Conservation (phyloP, 257 asterid species). For the Sherardia arvensis region DNA sequence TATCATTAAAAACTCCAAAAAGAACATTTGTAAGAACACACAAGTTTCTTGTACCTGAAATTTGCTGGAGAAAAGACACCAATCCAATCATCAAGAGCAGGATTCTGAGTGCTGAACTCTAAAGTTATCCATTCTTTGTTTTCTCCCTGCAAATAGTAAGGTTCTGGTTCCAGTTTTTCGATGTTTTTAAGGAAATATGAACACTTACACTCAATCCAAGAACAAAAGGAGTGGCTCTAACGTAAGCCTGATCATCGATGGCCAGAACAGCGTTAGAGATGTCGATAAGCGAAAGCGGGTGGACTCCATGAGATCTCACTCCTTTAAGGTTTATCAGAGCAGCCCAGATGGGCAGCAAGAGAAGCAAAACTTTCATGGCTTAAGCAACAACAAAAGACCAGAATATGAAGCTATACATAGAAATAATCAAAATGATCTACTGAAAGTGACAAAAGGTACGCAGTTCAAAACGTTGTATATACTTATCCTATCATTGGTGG, state of each 20-base stretch:
- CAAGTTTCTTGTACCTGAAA: background rate
- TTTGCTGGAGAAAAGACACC: constrained; percentile 68
- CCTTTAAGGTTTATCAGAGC: constrained; percentile 33
- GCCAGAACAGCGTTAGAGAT: constrained; percentile 48
- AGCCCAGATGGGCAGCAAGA: constrained; percentile 36
- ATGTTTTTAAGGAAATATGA: background rate
- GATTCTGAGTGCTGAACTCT: constrained; percentile 40
- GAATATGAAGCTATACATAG: too few relatives aligned
- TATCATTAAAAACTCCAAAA: background rate
- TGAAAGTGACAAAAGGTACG: too few relatives aligned
- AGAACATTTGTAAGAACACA: too few relatives aligned
- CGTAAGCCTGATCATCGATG: constrained; percentile 42
- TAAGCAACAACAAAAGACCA: background rate
- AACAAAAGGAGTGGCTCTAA: constrained; percentile 66
- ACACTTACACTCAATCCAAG: constrained; percentile 58
- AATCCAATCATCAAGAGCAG: constrained; percentile 64
- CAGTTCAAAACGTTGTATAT: too few relatives aligned
- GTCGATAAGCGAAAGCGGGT: constrained; percentile 55
- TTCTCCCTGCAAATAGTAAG: background rate
- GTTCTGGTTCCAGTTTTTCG: too few relatives aligned
- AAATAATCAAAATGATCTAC: background rate
- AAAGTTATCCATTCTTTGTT: constrained; percentile 7
- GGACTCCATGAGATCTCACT: constrained; percentile 59
- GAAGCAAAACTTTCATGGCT: constrained; percentile 26
- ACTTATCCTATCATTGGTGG: too few relatives aligned